A percentile compares a stretch with the other conserved stretches of the same genome.
Conservation (phyloP, 305 asterid species). For the Fraxinus angustifolia region DNA sequence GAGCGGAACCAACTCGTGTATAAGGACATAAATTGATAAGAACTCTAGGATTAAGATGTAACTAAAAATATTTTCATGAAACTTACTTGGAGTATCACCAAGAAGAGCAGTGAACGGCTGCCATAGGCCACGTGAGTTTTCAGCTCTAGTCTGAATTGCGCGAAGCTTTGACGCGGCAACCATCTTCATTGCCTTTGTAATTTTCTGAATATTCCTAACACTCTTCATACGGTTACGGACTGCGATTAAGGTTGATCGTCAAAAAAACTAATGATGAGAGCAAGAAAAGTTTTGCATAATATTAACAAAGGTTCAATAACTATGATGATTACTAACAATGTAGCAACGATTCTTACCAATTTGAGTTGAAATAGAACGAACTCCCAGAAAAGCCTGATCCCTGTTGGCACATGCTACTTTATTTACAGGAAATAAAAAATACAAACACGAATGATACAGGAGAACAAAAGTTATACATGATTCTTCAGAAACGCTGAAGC, state of each 20-base stretch:
- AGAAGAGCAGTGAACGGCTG: conserved; percentile 97
- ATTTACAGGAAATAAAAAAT: conserved; percentile 17
- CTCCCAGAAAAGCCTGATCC: conserved; percentile 58
- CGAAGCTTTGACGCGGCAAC: conserved; percentile 98
- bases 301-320: not conserved
- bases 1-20: not conserved
- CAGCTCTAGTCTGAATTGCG: conserved; percentile 79
- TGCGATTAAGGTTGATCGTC: conserved; percentile 9
- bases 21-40: not conserved
- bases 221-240: conserved; percentile 91
- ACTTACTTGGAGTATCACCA: conserved; percentile 91
- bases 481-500: not conserved
- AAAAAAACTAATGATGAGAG: conserved; percentile 4
- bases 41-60: not conserved
- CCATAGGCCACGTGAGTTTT: conserved; percentile 95
- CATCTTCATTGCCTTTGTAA: conserved; percentile 99
- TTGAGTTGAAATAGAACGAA: conserved; percentile 81
- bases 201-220: conserved; percentile 88
- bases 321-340: not conserved
- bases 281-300: conserved; percentile 4
- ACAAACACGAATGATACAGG: not conserved
- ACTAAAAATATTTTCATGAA: not conserved
- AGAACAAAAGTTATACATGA: not conserved
- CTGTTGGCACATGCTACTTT: conserved; percentile 36
- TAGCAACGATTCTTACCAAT: conserved; percentile 42